Conservation (phyloP, 768 basidiomycete genomes). For the Vararia minispora region DNA sequence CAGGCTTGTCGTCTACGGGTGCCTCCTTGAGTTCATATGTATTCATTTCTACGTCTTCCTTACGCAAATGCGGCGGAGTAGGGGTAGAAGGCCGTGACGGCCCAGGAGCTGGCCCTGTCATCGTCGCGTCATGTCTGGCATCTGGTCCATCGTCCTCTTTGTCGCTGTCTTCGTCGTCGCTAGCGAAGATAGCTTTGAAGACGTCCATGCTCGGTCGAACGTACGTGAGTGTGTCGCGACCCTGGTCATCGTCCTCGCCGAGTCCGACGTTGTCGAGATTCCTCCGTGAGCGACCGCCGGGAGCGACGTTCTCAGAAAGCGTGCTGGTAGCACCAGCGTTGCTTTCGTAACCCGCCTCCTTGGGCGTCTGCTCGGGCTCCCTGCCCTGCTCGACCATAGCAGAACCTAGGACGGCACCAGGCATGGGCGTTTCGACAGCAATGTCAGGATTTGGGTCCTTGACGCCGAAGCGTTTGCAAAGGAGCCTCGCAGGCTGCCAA, state of each 20-base stretch:
- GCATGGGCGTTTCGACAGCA: conserved; percentile 20
- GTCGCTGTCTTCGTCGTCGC: conserved; percentile 81
- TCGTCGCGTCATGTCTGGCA: background rate
- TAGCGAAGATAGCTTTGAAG: conserved; percentile 97
- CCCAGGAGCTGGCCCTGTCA: background rate
- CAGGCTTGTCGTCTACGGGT: conserved; percentile 12
- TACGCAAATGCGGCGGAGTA: conserved; percentile 8
- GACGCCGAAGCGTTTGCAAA: conserved; percentile 92
- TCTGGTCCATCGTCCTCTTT: conserved; percentile 36
- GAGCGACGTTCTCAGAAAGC: conserved; percentile 4
- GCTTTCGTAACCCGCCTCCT: conserved; percentile 9
- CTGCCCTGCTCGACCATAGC: conserved; percentile 1
- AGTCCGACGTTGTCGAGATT: conserved; percentile 77
- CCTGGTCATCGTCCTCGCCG: conserved; percentile 88
- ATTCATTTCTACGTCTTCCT: background rate
- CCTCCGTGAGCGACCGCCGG: conserved; percentile 17
- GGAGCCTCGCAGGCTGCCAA: conserved; percentile 75
- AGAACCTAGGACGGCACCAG: conserved; percentile 1
- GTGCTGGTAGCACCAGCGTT: conserved; percentile 9
- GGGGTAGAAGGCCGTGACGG: background rate
- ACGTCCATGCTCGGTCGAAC: conserved; percentile 82
- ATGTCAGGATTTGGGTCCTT: conserved; percentile 70
- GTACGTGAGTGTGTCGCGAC: conserved; percentile 79
- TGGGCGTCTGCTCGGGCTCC: conserved; percentile 13
- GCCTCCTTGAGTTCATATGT: conserved; percentile 9